Base-by-base conservation (phyloP, 805 yeast genomes). In the Candida dendrica region DNA sequence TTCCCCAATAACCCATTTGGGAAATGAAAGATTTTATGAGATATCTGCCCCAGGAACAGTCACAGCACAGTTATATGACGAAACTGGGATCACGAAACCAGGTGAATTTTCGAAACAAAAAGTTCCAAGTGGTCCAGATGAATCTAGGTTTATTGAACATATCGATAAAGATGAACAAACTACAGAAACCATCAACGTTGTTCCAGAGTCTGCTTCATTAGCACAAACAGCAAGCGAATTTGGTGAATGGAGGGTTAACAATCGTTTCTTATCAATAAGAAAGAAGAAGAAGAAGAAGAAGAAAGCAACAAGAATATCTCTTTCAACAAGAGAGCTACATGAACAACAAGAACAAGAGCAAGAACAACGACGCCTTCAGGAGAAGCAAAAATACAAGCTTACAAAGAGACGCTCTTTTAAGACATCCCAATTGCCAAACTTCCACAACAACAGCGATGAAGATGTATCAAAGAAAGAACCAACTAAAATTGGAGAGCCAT, bases 241-340 rank as follows among this genome's bases (percentile, higher is more conserved):
- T 15, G 9, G 33, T n/a, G 33, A 30, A 6, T 6, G 33, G 33
- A 30, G 17, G 17, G 17, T 30, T 14, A 30, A 30, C 5, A 30
- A 30, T 15, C 33, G 17, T 15, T 30, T 30, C 17, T 9, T 9
- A 30, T 15, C 17, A 15, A 30, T 30, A 7, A 30, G 17, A 30
- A 5, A 30, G 33, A 30, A 15, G 17, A 7, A 15, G 6, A 30
- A 3, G 9, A 17, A 3, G 29, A 19, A 9, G 18, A 19, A 24
- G 44, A 49, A 53, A 37, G 10, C 13, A 20, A 43, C 15, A 37
- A 46, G 20, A 52, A 48, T 36, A 42, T 42, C 7, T 47, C 51
- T 36, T 39, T 49, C 15, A 39, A 39, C 22, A 32, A 36, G 10
- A 34, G 35, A 4, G n/a, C n/a, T n/a, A n/a, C n/a, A n/a, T n/a